These are phyloP conservation scores for Scheffersomyces ergatensis DNA, from an alignment of 805 yeast species.

Conservation along the genomic window DNA sequence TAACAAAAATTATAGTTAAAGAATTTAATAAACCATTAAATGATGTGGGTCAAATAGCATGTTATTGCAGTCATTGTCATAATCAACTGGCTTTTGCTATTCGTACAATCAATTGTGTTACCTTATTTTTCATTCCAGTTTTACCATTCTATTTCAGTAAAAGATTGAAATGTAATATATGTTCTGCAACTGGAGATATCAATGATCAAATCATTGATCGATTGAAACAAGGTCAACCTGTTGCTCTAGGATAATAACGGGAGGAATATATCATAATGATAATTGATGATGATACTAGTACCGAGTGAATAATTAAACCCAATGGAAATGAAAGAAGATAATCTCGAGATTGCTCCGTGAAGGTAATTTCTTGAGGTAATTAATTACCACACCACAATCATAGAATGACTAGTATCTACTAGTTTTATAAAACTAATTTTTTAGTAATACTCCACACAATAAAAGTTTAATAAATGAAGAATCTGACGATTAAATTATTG, in stretches of 20 bases:
- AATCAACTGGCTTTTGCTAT: slow-evolving; percentile 53
- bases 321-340: too few species aligned
- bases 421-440: too few species aligned
- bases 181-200: slow-evolving; percentile 41
- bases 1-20: slow-evolving; percentile 19
- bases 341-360: too few species aligned
- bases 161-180: slow-evolving; percentile 48
- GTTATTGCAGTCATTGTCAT: slow-evolving; percentile 59
- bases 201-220: slow-evolving; percentile 19
- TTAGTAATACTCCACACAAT: too few species aligned
- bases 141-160: slow-evolving; percentile 53
- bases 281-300: too few species aligned
- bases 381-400: too few species aligned
- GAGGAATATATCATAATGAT: too few species aligned
- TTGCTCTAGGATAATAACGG: slow-evolving; percentile 29
- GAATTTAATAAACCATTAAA: slow-evolving; percentile 30
- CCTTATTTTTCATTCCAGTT: slow-evolving; percentile 54
- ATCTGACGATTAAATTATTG: too few species aligned
- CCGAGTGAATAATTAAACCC: too few species aligned
- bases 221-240: slow-evolving; percentile 31
- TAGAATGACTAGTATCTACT: too few species aligned
- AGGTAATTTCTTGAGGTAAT: too few species aligned
- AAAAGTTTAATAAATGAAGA: too few species aligned
- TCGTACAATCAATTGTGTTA: slow-evolving; percentile 51
- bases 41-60: slow-evolving; percentile 27